phyloP scores from a whole-genome alignment of 1,139 yeast species.

The Ashbya aceris region DNA sequence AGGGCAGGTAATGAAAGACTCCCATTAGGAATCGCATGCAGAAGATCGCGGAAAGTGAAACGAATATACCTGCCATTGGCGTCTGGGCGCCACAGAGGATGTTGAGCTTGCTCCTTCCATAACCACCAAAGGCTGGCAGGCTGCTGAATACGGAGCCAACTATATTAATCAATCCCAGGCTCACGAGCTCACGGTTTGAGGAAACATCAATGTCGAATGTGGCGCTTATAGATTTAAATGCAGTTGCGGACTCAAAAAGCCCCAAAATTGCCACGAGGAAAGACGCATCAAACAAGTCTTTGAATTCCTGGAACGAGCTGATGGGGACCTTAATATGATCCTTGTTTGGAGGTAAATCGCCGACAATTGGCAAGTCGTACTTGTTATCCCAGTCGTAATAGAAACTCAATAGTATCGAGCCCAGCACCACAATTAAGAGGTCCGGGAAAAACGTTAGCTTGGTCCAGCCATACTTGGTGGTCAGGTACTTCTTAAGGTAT shows the following conservation, averaged over 20 bases:
- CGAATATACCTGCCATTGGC: constrained; percentile 71
- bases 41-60: constrained; percentile 64
- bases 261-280: constrained; percentile 82
- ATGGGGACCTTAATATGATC: constrained; percentile 43
- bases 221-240: constrained; percentile 71
- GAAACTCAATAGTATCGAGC: constrained; percentile 51
- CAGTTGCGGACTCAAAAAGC: constrained; percentile 89
- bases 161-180: constrained; percentile 71
- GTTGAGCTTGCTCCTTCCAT: constrained; percentile 86
- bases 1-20: constrained; percentile 65
- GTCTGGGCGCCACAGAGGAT: constrained; percentile 81
- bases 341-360: constrained; percentile 44
- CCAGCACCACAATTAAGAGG: constrained; percentile 62
- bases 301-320: constrained; percentile 26
- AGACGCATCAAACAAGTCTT: constrained; percentile 43
- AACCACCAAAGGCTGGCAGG: constrained; percentile 92
- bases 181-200: constrained; percentile 68
- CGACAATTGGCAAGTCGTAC: constrained; percentile 59
- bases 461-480: constrained; percentile 11
- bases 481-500: constrained; percentile 35
- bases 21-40: constrained; percentile 56
- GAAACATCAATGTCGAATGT: constrained; percentile 58
- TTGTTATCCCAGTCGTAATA: constrained; percentile 43
- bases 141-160: constrained; percentile 61
- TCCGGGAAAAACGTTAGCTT: constrained; percentile 58